Evolutionary conservation across 495 filamentous ascomycete species (phyloP), one percentile per base, ranked within the genome.

Genomic region (Annulohypoxylon moriforme): DNA sequence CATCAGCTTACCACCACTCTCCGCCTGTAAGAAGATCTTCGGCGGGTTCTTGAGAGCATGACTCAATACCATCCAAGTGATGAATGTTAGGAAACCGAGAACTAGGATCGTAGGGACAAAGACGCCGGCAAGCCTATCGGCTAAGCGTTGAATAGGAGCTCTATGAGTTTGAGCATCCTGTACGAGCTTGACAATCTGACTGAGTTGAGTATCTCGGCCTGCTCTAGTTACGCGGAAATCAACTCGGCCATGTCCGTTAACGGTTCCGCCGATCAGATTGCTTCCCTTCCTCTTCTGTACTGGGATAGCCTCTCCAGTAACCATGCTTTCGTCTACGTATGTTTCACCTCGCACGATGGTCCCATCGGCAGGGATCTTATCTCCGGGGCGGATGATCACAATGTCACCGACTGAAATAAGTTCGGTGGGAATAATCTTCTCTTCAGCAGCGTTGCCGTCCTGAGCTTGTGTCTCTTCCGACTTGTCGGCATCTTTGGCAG

Each of bases 311-410:
- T 99, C 96, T 60, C 96, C 96, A 11, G 96, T 99, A 42, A 99
- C 94, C 96, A 98, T 98, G 76, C 93, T 97, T 78, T 99, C 96
- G 73, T 99, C 94, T 42, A 98, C 89, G 76, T 95, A 97, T 24
- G 92, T 94, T 80, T 98, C 93, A 9, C 96, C 96, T 27, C 90
- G 85, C 47, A 94, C 92, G 52, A 99, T 89, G 34, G 88, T 85
- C 20, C 96, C 96, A 78, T 99, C 96, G 0, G 95, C 96, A 2
- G 96, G 94, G 53, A 99, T 93, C 78, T 98, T 98, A 79, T 98
- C 96, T 59, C 96, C 96, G 1, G 96, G 96, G 57, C 92, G 91
- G 11, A 99, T 87, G 60, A 98, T 88, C 55, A 99, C 93, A 56
- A 98, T 89, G 75, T 99, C 96, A 27, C 93, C 93, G 1, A 97